A percentile compares a stretch with the other conserved stretches of the same genome.
These are phyloP conservation scores for Tulasnella sp. DNA, from an alignment of 768 basidiomycete species.

Conservation along the genomic window DNA sequence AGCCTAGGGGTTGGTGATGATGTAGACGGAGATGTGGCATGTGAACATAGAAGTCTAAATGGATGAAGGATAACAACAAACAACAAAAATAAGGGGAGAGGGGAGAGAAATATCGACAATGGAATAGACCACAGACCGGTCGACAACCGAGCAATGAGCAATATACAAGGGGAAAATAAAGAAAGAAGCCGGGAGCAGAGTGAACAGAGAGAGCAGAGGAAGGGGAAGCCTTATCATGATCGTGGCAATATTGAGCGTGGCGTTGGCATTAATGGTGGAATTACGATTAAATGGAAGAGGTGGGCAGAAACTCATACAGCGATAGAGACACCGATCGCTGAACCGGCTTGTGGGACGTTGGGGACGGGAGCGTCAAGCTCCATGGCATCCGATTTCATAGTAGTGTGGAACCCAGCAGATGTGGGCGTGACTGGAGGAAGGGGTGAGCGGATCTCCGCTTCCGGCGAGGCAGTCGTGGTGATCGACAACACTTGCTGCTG, in stretches of 20 bases:
- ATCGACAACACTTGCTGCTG: not conserved
- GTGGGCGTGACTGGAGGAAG: not conserved
- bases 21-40: not conserved
- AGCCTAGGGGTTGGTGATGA: not conserved
- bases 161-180: slow-evolving; percentile 10
- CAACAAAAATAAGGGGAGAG: not conserved
- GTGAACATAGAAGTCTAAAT: slow-evolving; percentile 1
- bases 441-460: not conserved
- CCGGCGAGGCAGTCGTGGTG: not conserved
- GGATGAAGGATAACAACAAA: slow-evolving; percentile 4
- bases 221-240: not conserved
- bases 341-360: not conserved
- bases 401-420: not conserved
- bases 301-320: not conserved
- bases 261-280: not conserved
- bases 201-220: not conserved
- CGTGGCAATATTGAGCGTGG: not conserved
- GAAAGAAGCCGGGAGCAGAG: not conserved
- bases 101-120: not conserved
- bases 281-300: not conserved
- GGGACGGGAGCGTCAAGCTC: not conserved
- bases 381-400: not conserved
- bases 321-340: not conserved
- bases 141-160: not conserved
- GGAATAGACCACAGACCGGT: not conserved